Base-by-base conservation (phyloP, 73 alveolate genomes). In the Urostyla sp. region DNA sequence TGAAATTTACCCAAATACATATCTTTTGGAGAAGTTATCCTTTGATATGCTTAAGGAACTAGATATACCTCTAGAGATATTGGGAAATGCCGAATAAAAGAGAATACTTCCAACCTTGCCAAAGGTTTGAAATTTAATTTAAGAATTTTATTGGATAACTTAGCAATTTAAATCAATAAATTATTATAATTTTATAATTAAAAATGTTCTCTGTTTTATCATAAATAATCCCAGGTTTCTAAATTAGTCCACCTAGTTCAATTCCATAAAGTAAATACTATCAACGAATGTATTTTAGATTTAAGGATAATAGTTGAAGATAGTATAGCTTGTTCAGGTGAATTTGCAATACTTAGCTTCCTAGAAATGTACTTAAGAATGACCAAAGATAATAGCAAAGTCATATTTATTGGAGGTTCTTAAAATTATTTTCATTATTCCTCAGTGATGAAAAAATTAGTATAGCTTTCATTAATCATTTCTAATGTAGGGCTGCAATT, bases 251-350 rank as follows among this genome's bases (percentile, higher is more conserved):
- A 38, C 61, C 37, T 21, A 37, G 44, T n/a, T n/a, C n/a, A 8
- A 34, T 63, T 38, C 79, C 79, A 20, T 38, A 23, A 18, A 6
- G 76, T 59, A 63, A 36, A 5, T 24, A 35, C 24, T 13, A 63
- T 63, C 37, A 3, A 3, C 2, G 0, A 11, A 24, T 18, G n/a
- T 3, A 58, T 58, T 20, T n/a, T 63, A 63, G 79, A 38, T 21
- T 32, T 21, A 24, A 63, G 44, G 28, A 43, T 63, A 24, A 10
- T 63, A 3, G 23, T 63, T 38, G 79, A 63, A 34, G 79, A 63
- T 43, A 63, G 79, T 43, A 63, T 43, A 26, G 20, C 79, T 37
- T 63, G 79, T 23, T 13, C 79, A 21, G 79, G 79, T 10, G 79
- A 63, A 32, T 63, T 63, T 27, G 79, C 44, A 8, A 63, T 63